Evolutionary conservation across 2,329 filamentous ascomycete genomes (phyloP).

Genomic region (Rutstroemia sp.): DNA sequence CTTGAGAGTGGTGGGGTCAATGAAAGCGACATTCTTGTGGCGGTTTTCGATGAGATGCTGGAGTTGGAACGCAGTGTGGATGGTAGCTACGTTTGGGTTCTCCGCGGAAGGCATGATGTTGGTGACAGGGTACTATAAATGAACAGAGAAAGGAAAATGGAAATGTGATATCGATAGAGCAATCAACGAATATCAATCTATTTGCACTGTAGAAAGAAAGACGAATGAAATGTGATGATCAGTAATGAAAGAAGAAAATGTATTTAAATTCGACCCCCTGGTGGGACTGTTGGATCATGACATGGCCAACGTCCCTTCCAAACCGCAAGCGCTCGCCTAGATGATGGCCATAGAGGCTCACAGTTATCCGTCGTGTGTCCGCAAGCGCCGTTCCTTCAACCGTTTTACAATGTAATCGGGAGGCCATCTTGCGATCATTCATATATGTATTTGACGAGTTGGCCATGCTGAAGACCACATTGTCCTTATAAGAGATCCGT

Average conservation of each 20-base stretch:
- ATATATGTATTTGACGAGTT: no score
- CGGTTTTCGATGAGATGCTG: background rate
- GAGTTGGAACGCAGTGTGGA: background rate
- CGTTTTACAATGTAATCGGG: no score
- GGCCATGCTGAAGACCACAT: no score
- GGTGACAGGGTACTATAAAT: background rate
- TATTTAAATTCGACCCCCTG: background rate
- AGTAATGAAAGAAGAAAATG: no score
- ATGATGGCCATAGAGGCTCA: background rate
- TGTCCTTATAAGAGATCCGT: no score
- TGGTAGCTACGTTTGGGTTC: background rate
- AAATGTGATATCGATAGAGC: background rate
- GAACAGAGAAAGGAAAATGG: background rate
- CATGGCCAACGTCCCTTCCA: background rate
- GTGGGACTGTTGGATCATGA: background rate
- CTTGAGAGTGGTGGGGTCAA: background rate
- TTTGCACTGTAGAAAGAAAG: background rate
- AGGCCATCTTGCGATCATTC: no score
- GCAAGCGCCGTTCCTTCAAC: background rate
- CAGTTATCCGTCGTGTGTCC: background rate
- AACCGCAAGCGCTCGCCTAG: background rate
- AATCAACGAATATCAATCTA: background rate
- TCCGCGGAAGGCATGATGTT: slow-evolving; percentile 2
- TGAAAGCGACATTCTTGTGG: background rate
- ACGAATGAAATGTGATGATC: background rate